phyloP scores from a whole-genome alignment of 805 yeast genomes.

The Cyberlindnera xylosilytica region DNA sequence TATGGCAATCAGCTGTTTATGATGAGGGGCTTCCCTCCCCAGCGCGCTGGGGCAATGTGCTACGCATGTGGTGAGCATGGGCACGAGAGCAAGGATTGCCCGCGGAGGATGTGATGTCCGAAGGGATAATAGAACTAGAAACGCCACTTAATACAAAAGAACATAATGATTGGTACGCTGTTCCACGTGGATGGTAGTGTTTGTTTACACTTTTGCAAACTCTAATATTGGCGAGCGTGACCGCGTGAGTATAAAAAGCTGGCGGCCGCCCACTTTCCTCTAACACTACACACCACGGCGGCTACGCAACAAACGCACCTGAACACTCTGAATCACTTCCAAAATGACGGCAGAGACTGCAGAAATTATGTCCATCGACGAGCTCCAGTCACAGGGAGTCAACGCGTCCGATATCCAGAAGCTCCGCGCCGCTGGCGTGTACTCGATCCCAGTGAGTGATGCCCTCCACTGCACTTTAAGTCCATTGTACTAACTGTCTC shows the following conservation, averaged over 20 bases:
- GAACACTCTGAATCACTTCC: neutral
- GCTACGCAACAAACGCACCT: no score
- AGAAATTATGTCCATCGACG: slow-evolving; percentile 40
- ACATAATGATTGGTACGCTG: no score
- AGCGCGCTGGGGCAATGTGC: slow-evolving; percentile 2
- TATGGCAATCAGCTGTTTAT: slow-evolving; percentile 9
- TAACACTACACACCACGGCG: neutral
- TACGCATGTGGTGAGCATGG: slow-evolving; percentile 17
- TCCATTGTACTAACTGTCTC: no score
- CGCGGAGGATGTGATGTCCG: no score
- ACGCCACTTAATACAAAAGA: no score
- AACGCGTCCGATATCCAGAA: slow-evolving; percentile 70
- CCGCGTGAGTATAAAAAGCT: neutral
- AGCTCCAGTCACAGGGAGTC: slow-evolving; percentile 63
- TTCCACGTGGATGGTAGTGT: no score
- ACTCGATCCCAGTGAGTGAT: slow-evolving; percentile 56
- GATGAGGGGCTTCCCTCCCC: slow-evolving; percentile 9
- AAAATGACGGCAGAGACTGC: slow-evolving; percentile 14
- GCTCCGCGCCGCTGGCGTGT: slow-evolving; percentile 63
- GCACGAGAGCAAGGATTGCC: slow-evolving; percentile 19
- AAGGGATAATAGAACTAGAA: no score
- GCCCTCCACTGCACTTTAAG: no score
- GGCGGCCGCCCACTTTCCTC: neutral
- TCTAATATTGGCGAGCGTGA: no score
- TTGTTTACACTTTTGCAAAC: neutral